Percentiles rank a stretch among this genome's conserved stretches.
Conservation (phyloP, 2,329 filamentous ascomycete species). For the Fusarium floridanum region DNA sequence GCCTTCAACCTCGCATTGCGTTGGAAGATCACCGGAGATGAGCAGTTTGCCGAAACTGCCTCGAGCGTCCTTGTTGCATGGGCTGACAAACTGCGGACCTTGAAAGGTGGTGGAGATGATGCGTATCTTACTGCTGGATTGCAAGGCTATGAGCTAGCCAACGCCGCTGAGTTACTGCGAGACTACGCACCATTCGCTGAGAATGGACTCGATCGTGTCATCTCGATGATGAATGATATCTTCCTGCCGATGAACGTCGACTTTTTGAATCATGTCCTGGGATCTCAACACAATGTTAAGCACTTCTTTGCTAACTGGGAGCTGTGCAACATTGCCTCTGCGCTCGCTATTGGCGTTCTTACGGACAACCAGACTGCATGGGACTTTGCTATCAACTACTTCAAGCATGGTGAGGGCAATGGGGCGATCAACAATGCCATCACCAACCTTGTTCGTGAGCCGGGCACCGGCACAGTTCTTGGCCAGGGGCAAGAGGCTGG, state of each 20-base stretch:
- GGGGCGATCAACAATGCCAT: neutral
- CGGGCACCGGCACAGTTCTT: neutral
- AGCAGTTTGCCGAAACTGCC: neutral
- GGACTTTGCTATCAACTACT: neutral
- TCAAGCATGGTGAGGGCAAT: neutral
- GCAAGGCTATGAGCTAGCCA: neutral
- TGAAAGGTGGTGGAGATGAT: neutral
- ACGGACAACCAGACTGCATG: neutral
- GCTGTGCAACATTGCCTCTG: neutral
- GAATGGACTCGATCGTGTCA: neutral
- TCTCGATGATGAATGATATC: neutral
- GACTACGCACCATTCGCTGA: neutral
- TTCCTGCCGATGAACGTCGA: neutral
- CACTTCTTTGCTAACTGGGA: slow-evolving; percentile 2
- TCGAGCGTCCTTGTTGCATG: neutral
- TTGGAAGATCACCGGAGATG: slow-evolving; percentile 1
- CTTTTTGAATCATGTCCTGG: neutral
- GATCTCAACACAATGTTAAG: neutral
- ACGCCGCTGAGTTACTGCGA: neutral
- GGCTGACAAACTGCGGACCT: neutral
- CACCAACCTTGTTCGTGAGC: neutral
- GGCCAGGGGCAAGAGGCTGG: neutral
- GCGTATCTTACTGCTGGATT: neutral
- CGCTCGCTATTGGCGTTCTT: neutral
- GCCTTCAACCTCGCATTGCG: slow-evolving; percentile 20